Evolutionary conservation across 78 protist species (phyloP), one percentile per base, ranked within the genome.

Genomic region (Dictyostelium firmibasis): DNA sequence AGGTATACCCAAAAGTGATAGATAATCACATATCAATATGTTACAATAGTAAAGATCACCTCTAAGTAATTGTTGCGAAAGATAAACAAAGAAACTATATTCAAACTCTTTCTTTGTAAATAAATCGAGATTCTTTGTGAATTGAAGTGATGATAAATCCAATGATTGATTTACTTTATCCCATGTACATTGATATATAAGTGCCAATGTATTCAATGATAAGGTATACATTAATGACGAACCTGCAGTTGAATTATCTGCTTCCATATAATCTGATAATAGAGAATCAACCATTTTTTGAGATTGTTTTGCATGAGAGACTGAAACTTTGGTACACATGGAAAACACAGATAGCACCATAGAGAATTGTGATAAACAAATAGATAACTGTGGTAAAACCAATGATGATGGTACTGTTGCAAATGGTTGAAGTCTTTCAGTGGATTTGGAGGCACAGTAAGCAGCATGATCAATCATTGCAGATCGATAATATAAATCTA

Each of bases 291-390:
- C 53, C 18, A 86, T 75, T 69, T 53, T 36, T 9, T n/a, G 13
- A 7, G 79, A 44, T 4, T 86, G 83, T 38, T 86, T 86, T 4
- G 35, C 74, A 20, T 75, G 81, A 53, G 93, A 86, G 1, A 38
- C 5, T 6, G 92, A 75, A 18, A 75, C 74, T 11, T 50, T 36
- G 4, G 53, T 53, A 76, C 77, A 35, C 44, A 76, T 23, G 0
- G 92, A 74, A 57, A n/a, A 86, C n/a, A 57, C 41, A 0, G 84
- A 35, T 11, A 81, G 14, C 44, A 53, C 38, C 33, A 86, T 9
- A 1, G 83, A 74, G 9, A 86, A 50, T 38, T 81, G 83, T 3
- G 72, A 20, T 14, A 36, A 86, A n/a, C 72, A 33, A 16, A 86
- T 29, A 5, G 93, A 47, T 20, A 86, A 1, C 70, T 77, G 83